A percentile compares a stretch with the other conserved stretches of the same genome.
phyloP scores from a whole-genome alignment of 208 protist species.

The Zelonia costaricensis region DNA sequence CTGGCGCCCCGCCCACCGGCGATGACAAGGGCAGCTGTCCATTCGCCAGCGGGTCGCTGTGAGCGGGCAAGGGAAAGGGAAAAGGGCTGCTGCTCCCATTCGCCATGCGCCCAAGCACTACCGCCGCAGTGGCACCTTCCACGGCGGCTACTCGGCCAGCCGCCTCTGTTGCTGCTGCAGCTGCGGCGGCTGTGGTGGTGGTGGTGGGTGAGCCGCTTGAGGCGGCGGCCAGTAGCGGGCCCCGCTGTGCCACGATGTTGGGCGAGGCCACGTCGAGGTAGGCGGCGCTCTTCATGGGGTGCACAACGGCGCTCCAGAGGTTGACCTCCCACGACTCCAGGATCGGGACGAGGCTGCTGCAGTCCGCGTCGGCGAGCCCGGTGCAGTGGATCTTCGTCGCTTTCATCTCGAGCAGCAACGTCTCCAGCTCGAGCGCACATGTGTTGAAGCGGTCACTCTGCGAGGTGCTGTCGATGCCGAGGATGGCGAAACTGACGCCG shows the following conservation, averaged over 20 bases:
- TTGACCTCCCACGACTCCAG: constrained; percentile 38
- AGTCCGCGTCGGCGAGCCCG: constrained; percentile 40
- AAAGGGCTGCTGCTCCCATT: too few species aligned
- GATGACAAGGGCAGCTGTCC: too few species aligned
- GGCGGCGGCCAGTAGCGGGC: neutral
- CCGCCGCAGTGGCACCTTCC: neutral
- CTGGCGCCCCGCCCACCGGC: too few species aligned
- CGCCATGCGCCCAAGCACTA: too few species aligned
- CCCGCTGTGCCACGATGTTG: constrained; percentile 15
- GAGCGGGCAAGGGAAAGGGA: too few species aligned
- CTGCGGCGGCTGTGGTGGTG: neutral
- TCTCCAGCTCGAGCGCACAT: constrained; percentile 54
- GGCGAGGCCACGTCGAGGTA: constrained; percentile 47
- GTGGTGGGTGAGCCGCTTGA: too few species aligned
- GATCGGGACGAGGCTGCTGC: constrained; percentile 24
- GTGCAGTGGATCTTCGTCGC: constrained; percentile 57
- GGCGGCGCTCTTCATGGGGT: constrained; percentile 36
- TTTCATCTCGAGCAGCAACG: constrained; percentile 41
- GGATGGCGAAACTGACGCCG: constrained; percentile 51
- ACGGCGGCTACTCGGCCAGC: neutral
- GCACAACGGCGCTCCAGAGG: constrained; percentile 46
- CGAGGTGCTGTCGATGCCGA: constrained; percentile 45
- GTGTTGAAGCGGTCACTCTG: constrained; percentile 48
- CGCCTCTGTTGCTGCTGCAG: neutral
- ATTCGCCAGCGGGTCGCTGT: too few species aligned